Conservation (phyloP, 306 rosid genomes). For the Vachellia pachyceras region DNA sequence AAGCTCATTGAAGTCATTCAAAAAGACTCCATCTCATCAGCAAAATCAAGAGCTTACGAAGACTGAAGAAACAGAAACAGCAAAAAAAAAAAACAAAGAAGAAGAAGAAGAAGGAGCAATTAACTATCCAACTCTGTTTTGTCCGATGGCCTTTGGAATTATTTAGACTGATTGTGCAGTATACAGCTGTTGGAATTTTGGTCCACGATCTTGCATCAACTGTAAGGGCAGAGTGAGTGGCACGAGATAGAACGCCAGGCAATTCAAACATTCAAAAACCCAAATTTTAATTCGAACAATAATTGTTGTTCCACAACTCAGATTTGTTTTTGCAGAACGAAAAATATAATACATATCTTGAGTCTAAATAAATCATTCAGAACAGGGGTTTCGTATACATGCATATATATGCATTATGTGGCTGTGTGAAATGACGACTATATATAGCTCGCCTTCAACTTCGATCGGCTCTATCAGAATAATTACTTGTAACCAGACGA, state of each 20-base stretch:
- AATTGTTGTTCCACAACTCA: not conserved
- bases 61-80: not conserved
- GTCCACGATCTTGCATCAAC: not conserved
- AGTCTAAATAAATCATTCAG: not conserved
- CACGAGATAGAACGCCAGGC: not conserved
- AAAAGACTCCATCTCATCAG: not conserved
- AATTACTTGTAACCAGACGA: conserved; percentile 40
- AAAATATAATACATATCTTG: not conserved
- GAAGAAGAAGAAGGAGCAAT: no score
- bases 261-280: not conserved
- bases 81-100: not conserved
- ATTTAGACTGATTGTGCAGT: no score
- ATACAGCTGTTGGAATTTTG: not conserved
- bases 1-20: not conserved
- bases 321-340: not conserved
- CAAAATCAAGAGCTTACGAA: not conserved
- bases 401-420: not conserved
- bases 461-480: not conserved
- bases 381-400: not conserved
- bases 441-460: conserved; percentile 12
- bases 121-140: not conserved
- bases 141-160: not conserved
- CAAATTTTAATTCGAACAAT: not conserved
- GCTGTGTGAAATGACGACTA: not conserved
- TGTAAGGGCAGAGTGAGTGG: not conserved